Conservation (phyloP, 768 basidiomycete species). For the Dacryopinax primogenitus region DNA sequence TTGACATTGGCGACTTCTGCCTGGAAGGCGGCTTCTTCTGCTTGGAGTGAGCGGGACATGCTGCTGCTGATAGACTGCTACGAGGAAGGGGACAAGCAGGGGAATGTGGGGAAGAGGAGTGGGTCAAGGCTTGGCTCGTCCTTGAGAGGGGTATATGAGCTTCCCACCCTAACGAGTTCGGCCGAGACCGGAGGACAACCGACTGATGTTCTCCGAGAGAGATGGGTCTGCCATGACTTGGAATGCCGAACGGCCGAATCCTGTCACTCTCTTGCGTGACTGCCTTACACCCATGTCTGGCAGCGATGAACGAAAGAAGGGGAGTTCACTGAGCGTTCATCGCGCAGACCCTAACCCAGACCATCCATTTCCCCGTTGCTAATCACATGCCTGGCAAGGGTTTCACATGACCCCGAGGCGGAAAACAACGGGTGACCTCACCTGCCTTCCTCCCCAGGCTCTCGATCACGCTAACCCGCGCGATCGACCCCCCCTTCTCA, state of each 20-base stretch:
- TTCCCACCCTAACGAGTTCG: neutral
- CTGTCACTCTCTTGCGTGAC: no score
- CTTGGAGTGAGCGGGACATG: constrained; percentile 15
- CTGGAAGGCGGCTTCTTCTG: constrained; percentile 46
- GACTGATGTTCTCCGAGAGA: no score
- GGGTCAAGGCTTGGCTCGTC: neutral
- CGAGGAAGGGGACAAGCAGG: neutral
- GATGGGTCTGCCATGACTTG: no score
- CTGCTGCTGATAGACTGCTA: neutral
- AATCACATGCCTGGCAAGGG: neutral
- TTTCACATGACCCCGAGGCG: neutral
- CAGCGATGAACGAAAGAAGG: no score
- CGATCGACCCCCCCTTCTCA: no score
- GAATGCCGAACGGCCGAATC: no score
- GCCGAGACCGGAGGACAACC: neutral
- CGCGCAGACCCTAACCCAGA: neutral
- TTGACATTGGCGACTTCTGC: constrained; percentile 77
- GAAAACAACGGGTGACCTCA: neutral
- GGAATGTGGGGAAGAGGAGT: neutral
- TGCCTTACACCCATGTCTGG: no score
- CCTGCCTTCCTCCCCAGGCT: no score
- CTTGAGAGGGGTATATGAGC: neutral
- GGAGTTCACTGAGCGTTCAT: no score
- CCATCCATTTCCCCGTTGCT: neutral
- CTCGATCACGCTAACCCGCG: no score